Percentiles rank a stretch among this genome's conserved stretches.
Evolutionary conservation across 2,329 filamentous ascomycete genomes (phyloP).

Genomic region (Didymellaceae sp.): DNA sequence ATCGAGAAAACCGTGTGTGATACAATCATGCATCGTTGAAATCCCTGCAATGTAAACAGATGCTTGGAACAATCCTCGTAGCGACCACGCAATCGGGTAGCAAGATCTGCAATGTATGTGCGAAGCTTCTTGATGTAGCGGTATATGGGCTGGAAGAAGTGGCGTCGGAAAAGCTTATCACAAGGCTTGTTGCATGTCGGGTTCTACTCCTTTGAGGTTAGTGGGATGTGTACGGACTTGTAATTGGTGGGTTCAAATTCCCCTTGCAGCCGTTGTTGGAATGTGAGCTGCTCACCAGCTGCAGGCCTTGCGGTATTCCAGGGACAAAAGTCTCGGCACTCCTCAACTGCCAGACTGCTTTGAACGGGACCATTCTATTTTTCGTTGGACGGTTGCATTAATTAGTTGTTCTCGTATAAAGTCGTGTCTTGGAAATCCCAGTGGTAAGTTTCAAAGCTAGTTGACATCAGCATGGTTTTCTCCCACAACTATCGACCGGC

Average conservation of each 20-base stretch:
- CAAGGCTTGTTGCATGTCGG: constrained; percentile 1
- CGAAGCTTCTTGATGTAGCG: not conserved
- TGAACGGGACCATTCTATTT: no score
- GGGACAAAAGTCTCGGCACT: no score
- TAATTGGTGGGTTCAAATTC: constrained; percentile 5
- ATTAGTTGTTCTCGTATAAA: no score
- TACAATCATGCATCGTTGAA: not conserved
- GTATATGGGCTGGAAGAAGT: constrained; percentile 1
- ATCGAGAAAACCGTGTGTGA: no score
- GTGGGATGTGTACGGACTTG: not conserved
- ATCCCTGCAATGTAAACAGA: not conserved
- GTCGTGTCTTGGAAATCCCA: no score
- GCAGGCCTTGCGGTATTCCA: no score
- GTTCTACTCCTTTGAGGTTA: not conserved
- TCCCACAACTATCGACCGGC: no score
- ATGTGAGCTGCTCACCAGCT: not conserved
- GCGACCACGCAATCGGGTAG: not conserved
- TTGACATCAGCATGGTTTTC: no score
- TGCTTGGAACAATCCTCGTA: not conserved
- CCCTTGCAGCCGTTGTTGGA: not conserved
- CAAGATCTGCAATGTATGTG: constrained; percentile 3
- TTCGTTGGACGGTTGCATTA: no score
- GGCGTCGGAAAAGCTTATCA: constrained; percentile 10
- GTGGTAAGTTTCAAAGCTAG: no score
- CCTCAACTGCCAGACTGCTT: no score